phyloP scores from a whole-genome alignment of 1,284 basidiomycete species.

The Tremellales sp. region DNA sequence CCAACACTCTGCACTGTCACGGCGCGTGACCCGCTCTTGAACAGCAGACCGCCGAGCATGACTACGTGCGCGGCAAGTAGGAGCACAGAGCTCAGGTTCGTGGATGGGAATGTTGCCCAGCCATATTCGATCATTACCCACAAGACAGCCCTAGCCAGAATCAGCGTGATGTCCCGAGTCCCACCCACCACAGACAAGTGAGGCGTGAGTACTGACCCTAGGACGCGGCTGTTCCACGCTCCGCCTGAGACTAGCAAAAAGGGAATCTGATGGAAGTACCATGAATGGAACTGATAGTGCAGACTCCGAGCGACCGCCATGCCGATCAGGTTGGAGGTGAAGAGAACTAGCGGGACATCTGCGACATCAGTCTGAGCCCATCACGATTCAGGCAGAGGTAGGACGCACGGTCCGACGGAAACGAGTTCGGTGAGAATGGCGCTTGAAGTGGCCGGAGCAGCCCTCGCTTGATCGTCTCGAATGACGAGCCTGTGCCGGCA shows the following conservation, averaged over 20 bases:
- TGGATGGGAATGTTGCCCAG: slow-evolving; percentile 85
- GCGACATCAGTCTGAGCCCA: slow-evolving; percentile 1
- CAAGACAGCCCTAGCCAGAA: slow-evolving; percentile 65
- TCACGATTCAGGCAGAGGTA: neutral
- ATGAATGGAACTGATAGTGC: slow-evolving; percentile 98
- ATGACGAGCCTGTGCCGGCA: slow-evolving; percentile 48
- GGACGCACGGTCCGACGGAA: slow-evolving; percentile 28
- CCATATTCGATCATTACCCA: slow-evolving; percentile 70
- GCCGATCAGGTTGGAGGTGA: slow-evolving; percentile 89
- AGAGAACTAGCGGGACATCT: slow-evolving; percentile 79
- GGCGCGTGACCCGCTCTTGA: slow-evolving; percentile 9
- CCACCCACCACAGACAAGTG: slow-evolving; percentile 1
- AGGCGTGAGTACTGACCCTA: slow-evolving; percentile 24
- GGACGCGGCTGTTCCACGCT: slow-evolving; percentile 14
- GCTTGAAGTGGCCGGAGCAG: slow-evolving; percentile 18
- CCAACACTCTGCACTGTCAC: neutral
- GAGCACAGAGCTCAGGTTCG: slow-evolving; percentile 61
- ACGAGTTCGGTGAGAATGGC: slow-evolving; percentile 2
- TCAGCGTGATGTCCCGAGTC: neutral
- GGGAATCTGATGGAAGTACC: slow-evolving; percentile 94
- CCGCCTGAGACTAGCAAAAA: slow-evolving; percentile 57
- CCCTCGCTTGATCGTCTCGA: slow-evolving; percentile 56
- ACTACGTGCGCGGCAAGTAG: slow-evolving; percentile 59
- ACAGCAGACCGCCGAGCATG: slow-evolving; percentile 64
- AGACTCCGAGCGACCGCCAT: slow-evolving; percentile 89